A percentile compares a stretch with the other conserved stretches of the same genome.
These are phyloP conservation scores for Phytophthora rubi DNA, from an alignment of 352 stramenopile species.

Conservation along the genomic window DNA sequence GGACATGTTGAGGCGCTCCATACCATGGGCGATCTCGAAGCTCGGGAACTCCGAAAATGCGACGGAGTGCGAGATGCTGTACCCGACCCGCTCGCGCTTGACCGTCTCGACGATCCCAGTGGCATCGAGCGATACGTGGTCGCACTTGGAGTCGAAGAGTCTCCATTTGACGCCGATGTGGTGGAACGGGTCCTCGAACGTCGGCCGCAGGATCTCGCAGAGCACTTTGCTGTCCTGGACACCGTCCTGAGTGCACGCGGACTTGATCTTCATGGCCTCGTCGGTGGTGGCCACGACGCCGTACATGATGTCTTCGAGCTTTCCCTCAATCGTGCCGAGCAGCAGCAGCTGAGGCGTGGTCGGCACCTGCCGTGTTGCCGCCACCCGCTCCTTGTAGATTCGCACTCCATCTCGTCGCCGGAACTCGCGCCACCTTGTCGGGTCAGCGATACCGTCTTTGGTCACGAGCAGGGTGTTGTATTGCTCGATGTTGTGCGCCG, in stretches of 20 bases:
- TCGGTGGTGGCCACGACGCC: conserved; percentile 25
- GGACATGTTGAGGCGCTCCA: conserved; percentile 45
- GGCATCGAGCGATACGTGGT: conserved; percentile 32
- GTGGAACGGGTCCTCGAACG: conserved; percentile 31
- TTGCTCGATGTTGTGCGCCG: conserved; percentile 30
- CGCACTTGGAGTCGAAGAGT: conserved; percentile 26
- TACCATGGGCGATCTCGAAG: conserved; percentile 18
- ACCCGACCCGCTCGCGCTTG: conserved; percentile 37
- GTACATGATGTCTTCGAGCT: conserved; percentile 39
- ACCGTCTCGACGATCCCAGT: conserved; percentile 24
- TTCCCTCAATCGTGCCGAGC: conserved; percentile 30
- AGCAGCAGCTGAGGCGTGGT: conserved; percentile 27
- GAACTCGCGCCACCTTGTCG: conserved; percentile 32
- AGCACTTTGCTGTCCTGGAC: conserved; percentile 34
- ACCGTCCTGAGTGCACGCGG: conserved; percentile 21
- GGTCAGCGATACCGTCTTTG: conserved; percentile 25
- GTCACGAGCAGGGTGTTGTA: conserved; percentile 36
- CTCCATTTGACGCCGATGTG: conserved; percentile 36
- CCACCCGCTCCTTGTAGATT: conserved; percentile 32
- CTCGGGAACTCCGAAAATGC: conserved; percentile 31
- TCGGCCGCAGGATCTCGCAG: conserved; percentile 25
- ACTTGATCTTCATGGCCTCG: conserved; percentile 32
- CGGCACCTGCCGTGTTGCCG: conserved; percentile 6
- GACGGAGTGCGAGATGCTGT: conserved; percentile 44
- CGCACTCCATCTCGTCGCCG: conserved; percentile 27